Base-by-base conservation (phyloP, 1,139 yeast genomes). In the Kurtzmaniella quercitrusa region DNA sequence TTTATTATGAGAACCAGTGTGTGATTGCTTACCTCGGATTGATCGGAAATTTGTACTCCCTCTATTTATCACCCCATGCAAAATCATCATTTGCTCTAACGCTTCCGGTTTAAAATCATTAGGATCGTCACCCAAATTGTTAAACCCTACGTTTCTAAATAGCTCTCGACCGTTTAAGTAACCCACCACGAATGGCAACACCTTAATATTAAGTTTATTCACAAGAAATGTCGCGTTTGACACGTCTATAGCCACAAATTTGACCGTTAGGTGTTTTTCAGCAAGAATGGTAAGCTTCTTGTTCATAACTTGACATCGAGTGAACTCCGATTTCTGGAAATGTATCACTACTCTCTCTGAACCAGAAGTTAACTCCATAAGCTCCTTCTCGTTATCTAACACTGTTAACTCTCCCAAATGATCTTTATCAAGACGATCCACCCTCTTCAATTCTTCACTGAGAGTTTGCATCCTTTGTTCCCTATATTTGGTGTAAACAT, bases 151-250 rank as follows among this genome's bases (percentile, higher is more conserved):
- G 8, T 85, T 58, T 47, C 88, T 63, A 25, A 75, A 70, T 3
- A 68, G 57, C 55, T 85, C 91, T 40, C 70, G 62, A 1, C 91
- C 91, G 25, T 73, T 66, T 29, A 64, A 65, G 56, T 82, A 87
- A n/a, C 81, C 70, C 1, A 84, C 63, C 5, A 86, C 81, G 53
- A 82, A 83, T 0, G 96, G 96, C 9, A 88, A 68, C 6, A 84
- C 82, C 54, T 83, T 79, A 41, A 88, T 69, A 2, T 69, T 66
- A 40, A 88, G 69, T 54, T 79, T 81, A 1, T 79, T 64, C 3
- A 81, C 88, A 41, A 88, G 64, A 56, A 88, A 88, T 2, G 95
- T 90, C 1, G 91, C 85, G 23, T 75, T 65, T 38, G 70, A 75
- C 0, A 87, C 95, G 46, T 74, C 68, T n/a, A 85, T 73, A 41